Evolutionary conservation across 257 asterid species (phyloP).

Genomic region (Lycium barbarum): DNA sequence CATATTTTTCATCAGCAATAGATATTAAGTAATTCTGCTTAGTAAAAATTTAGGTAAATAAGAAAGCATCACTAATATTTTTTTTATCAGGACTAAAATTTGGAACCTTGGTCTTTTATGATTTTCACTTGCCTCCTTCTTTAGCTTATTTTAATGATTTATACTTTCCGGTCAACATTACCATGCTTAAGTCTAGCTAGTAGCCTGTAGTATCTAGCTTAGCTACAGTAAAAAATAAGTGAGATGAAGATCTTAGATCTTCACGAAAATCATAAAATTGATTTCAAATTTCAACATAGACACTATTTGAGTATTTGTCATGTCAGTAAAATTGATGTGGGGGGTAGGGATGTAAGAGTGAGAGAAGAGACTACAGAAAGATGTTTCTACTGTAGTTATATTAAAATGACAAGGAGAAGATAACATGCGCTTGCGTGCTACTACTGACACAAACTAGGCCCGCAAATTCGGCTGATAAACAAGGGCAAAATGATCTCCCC

Average conservation of each 20-base stretch:
- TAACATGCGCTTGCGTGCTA: conserved; percentile 55
- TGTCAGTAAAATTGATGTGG: conserved; percentile 18
- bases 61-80: not conserved
- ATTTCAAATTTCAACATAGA: conserved; percentile 12
- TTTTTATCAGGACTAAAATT: too few species aligned
- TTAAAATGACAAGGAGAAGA: conserved; percentile 34
- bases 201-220: conserved; percentile 29
- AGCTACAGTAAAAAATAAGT: conserved; percentile 24
- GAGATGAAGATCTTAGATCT: conserved; percentile 15
- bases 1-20: not conserved
- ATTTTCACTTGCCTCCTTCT: not conserved
- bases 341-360: not conserved
- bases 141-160: not conserved
- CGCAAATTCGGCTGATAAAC: conserved; percentile 46
- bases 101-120: not conserved
- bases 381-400: not conserved
- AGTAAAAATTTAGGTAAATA: not conserved
- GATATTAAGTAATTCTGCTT: not conserved
- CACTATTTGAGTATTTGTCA: conserved; percentile 11
- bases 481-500: conserved; percentile 29
- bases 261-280: conserved; percentile 2
- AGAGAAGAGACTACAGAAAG: too few species aligned
- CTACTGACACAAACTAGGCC: conserved; percentile 46
- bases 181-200: conserved; percentile 33
- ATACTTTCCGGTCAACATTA: conserved; percentile 44